These are phyloP conservation scores for Thielaviopsis musarum DNA, from an alignment of 2,329 filamentous ascomycete species.

Conservation along the genomic window DNA sequence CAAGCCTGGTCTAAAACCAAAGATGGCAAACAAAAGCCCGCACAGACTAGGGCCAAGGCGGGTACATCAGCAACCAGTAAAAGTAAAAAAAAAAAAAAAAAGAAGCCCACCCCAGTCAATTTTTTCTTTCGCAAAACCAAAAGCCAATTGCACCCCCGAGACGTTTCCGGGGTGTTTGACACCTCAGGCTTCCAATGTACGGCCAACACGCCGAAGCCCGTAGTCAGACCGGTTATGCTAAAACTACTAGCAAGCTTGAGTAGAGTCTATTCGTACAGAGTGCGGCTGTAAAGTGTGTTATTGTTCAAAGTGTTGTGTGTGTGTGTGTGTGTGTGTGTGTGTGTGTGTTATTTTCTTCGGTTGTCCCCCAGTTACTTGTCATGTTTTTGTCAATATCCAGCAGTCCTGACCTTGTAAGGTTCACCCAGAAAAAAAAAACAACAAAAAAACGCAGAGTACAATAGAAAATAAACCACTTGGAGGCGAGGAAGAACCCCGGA, in stretches of 20 bases:
- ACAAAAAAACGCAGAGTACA: too few relatives aligned
- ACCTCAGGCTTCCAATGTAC: neutral
- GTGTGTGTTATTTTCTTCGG: too few relatives aligned
- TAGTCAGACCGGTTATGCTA: neutral
- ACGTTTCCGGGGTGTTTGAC: neutral
- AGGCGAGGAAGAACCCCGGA: slow-evolving; percentile 2
- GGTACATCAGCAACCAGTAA: neutral
- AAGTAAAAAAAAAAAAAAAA: neutral
- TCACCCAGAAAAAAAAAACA: too few relatives aligned
- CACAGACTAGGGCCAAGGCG: neutral
- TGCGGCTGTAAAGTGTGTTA: too few relatives aligned
- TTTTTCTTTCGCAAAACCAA: neutral
- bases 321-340: too few relatives aligned
- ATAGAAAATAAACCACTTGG: neutral
- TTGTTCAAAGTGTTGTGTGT: too few relatives aligned
- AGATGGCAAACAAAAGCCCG: neutral
- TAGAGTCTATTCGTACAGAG: neutral
- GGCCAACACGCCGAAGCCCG: neutral
- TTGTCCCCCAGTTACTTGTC: too few relatives aligned
- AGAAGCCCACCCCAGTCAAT: neutral
- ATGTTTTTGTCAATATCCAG: too few relatives aligned
- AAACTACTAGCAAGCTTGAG: neutral
- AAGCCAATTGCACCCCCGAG: neutral
- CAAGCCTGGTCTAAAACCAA: neutral
- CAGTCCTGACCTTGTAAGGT: too few relatives aligned